Conservation (phyloP, 805 yeast species). For the Nakazawaea ernobii region DNA sequence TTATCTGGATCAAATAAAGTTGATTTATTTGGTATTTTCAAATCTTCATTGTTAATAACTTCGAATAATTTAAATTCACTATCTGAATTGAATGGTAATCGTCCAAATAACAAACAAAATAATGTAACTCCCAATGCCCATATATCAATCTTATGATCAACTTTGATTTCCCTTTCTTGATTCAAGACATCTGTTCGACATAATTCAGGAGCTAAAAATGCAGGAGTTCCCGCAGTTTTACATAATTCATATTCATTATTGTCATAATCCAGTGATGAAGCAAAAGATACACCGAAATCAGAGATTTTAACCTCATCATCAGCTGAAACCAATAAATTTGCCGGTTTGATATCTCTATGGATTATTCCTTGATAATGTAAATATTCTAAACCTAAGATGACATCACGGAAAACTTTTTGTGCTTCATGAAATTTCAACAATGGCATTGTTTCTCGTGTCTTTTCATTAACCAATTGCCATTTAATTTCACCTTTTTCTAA, state of each 20-base stretch:
- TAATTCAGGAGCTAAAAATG: slow-evolving; percentile 91
- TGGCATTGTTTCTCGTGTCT: slow-evolving; percentile 39
- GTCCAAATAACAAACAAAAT: slow-evolving; percentile 82
- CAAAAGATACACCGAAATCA: slow-evolving; percentile 95
- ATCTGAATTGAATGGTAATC: slow-evolving; percentile 82
- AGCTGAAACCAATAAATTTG: slow-evolving; percentile 69
- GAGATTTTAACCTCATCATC: slow-evolving; percentile 81
- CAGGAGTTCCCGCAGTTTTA: slow-evolving; percentile 97
- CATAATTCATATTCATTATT: slow-evolving; percentile 75
- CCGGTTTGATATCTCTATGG: slow-evolving; percentile 95
- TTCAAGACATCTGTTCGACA: slow-evolving; percentile 52
- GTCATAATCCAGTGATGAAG: slow-evolving; percentile 34
- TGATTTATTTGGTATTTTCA: slow-evolving; percentile 47
- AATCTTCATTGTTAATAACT: slow-evolving; percentile 60
- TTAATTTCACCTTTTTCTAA: slow-evolving; percentile 85
- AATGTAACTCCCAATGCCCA: slow-evolving; percentile 96
- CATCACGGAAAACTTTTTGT: slow-evolving; percentile 73
- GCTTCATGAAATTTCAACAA: slow-evolving; percentile 61
- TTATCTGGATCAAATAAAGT: slow-evolving; percentile 2
- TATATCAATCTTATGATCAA: slow-evolving; percentile 84
- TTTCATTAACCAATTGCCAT: slow-evolving; percentile 50
- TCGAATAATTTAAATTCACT: slow-evolving; percentile 82
- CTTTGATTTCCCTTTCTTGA: slow-evolving; percentile 33
- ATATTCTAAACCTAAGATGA: slow-evolving; percentile 82
- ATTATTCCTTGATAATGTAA: slow-evolving; percentile 86